Conservation (phyloP, 495 filamentous ascomycete genomes). For the Podospora pseudoanserina region DNA sequence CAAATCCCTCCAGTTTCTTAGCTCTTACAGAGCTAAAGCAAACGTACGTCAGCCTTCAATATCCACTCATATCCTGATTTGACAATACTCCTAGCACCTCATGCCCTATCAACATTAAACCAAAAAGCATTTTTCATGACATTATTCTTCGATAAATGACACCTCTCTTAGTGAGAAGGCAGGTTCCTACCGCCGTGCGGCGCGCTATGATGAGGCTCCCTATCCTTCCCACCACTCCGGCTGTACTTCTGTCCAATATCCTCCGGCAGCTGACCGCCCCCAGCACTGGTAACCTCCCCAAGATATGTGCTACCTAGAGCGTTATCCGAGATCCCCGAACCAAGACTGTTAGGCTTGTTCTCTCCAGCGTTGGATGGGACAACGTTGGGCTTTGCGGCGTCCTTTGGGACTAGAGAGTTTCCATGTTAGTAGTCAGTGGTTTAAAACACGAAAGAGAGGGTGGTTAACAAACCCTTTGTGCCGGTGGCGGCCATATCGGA, state of each 20-base stretch:
- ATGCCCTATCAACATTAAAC: background rate
- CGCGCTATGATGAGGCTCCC: conserved; percentile 8
- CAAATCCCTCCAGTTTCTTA: too few species aligned
- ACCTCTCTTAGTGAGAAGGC: conserved; percentile 17
- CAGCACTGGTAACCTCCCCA: conserved; percentile 20
- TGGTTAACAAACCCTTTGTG: conserved; percentile 16
- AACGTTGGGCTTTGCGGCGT: conserved; percentile 23
- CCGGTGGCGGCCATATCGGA: conserved; percentile 28
- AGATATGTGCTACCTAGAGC: conserved; percentile 1
- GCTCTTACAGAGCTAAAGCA: too few species aligned
- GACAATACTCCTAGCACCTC: too few species aligned
- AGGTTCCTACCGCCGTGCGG: conserved; percentile 19
- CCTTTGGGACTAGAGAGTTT: conserved; percentile 14
- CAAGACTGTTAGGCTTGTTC: background rate
- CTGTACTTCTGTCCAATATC: conserved; percentile 24
- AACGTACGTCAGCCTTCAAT: too few species aligned
- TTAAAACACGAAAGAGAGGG: background rate
- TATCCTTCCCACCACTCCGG: conserved; percentile 21
- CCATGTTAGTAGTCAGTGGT: background rate
- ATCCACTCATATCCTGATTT: too few species aligned
- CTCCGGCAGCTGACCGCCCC: conserved; percentile 23
- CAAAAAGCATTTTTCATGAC: background rate
- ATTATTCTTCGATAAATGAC: background rate
- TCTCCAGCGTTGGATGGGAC: conserved; percentile 12
- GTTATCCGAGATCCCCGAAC: conserved; percentile 13